These are phyloP conservation scores for Polytrichum formosum DNA, from an alignment of 225 moss, liverwort and hornwort species.

Conservation along the genomic window DNA sequence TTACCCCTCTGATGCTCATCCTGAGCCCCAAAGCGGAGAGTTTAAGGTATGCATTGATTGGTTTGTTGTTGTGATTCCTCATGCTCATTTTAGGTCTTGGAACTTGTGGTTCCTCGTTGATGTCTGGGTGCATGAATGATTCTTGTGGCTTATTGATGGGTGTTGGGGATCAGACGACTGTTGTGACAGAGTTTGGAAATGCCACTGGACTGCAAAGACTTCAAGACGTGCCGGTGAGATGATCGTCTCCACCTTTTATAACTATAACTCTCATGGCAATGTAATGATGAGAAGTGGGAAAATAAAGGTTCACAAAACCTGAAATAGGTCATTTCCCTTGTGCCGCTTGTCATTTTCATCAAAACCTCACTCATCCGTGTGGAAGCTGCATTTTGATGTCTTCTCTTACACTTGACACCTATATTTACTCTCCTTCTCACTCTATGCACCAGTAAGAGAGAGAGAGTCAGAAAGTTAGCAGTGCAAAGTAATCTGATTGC, in stretches of 20 bases:
- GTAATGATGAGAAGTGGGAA: too few species aligned
- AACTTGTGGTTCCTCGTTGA: not conserved
- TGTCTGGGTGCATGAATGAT: not conserved
- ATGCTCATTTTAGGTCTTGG: not conserved
- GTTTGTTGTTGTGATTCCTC: not conserved
- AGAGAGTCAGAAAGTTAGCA: not conserved
- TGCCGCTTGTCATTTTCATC: not conserved
- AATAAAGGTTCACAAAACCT: not conserved
- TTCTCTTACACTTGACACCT: not conserved
- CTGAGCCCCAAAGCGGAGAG: not conserved
- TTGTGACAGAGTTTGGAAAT: constrained; percentile 18
- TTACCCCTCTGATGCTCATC: constrained; percentile 11
- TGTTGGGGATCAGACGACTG: constrained; percentile 11
- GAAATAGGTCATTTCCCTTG: not conserved
- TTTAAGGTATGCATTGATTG: not conserved
- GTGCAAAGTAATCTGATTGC: too few species aligned
- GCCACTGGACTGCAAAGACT: constrained; percentile 10
- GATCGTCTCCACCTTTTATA: not conserved
- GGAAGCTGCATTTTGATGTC: not conserved
- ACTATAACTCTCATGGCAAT: too few species aligned
- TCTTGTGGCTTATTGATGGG: constrained; percentile 12
- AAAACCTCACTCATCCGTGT: not conserved
- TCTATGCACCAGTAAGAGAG: too few species aligned
- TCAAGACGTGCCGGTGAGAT: constrained; percentile 48
- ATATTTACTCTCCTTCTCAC: not conserved